Percentiles rank a stretch among this genome's conserved stretches.
Conservation (phyloP, 345 rosid genomes). For the Dovyalis caffra region DNA sequence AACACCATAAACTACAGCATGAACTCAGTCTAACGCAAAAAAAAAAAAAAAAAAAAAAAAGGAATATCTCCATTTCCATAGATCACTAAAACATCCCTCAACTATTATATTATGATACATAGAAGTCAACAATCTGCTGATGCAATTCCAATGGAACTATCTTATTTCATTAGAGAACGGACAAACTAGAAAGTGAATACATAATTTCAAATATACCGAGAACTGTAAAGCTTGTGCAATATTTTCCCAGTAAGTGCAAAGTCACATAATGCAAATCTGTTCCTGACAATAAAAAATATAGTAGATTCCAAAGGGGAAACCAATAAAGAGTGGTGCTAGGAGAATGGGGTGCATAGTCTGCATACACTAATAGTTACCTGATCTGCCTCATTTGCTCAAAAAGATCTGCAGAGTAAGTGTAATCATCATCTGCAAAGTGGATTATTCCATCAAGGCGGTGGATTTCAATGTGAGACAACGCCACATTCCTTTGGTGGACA, state of each 20-base stretch:
- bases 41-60: too few species aligned
- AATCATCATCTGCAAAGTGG: slow-evolving; percentile 53
- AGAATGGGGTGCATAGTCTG: not conserved
- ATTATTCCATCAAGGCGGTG: slow-evolving; percentile 63
- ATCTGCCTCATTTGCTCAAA: slow-evolving; percentile 57
- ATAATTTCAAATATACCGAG: not conserved
- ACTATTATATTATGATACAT: not conserved
- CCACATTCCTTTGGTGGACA: slow-evolving; percentile 59
- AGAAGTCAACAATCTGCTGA: not conserved
- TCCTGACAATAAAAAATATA: not conserved
- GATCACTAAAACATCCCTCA: not conserved
- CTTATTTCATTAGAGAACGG: not conserved
- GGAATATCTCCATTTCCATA: too few species aligned
- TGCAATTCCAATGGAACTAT: not conserved
- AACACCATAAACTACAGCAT: not conserved
- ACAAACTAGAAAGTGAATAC: not conserved
- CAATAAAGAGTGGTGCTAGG: not conserved
- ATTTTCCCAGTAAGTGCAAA: not conserved
- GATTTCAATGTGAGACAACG: slow-evolving; percentile 57
- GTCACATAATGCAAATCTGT: not conserved
- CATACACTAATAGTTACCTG: slow-evolving; percentile 35
- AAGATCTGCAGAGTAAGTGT: slow-evolving; percentile 40
- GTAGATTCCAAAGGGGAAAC: not conserved
- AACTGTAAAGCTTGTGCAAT: not conserved
- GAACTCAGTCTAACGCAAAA: too few species aligned